Evolutionary conservation across 1,139 yeast genomes (phyloP), one percentile per base, ranked within the genome.

Genomic region (Diutina rugosa): DNA sequence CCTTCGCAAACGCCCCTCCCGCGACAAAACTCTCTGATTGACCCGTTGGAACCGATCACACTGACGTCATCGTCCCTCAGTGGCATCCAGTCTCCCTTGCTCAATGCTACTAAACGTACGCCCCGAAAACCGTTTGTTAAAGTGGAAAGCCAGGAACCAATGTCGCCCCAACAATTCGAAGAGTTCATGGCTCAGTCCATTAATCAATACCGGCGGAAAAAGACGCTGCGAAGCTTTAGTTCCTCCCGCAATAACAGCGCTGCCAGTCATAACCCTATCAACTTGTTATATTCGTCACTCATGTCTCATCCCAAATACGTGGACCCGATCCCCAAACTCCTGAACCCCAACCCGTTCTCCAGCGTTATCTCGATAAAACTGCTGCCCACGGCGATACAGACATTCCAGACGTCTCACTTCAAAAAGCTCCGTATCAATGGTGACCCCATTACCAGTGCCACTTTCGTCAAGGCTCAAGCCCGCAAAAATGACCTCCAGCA

Each of bases 351-450:
- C 30, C 48, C 46, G 35, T 54, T 54, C 30, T 52, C 53, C 28
- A 32, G 44, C 18, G 53, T 49, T 9, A 3, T 55, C 9, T 12
- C 63, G 29, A 63, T 67, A 16, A 76, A 76, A 58, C 72, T 79
- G 3, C 61, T 71, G 0, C 72, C 80, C 8, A 76, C 77, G 6
- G 75, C 72, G 7, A 67, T 67, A 55, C 75, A 64, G 65, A 68
- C 73, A 0, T 64, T 69, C 26, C 74, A 70, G 57, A 67, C 69
- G 2, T 70, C 78, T 3, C 79, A 73, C 59, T 75, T 71, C 63
- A 76, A 76, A 60, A 76, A 76, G 58, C 65, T 76, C 12, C 66
- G 80, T 41, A 49, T 49, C 44, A 49, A 49, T 10, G 53, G 53
- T 8, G 28, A 30, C 16, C 53, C 53, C 26, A 49, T 49, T 28